phyloP scores from a whole-genome alignment of 2,329 filamentous ascomycete genomes.

The Neoscytalidium dimidiatum region DNA sequence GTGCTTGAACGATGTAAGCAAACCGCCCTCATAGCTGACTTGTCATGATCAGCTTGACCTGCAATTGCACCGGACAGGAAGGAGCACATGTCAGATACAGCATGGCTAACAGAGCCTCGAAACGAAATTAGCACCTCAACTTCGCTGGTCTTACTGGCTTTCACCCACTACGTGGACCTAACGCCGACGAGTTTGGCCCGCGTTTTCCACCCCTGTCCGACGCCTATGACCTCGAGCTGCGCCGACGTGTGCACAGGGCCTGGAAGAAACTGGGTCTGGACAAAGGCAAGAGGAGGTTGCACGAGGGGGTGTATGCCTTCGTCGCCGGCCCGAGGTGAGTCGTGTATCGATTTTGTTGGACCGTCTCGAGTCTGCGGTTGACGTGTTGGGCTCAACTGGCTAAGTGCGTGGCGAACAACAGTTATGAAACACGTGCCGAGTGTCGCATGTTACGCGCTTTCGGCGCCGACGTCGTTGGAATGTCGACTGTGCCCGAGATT shows the following conservation, averaged over 20 bases:
- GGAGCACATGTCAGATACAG: not conserved
- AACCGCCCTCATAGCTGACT: not conserved
- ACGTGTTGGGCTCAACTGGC: not conserved
- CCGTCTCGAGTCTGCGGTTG: not conserved
- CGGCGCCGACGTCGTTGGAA: slow-evolving; percentile 69
- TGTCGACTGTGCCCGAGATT: slow-evolving; percentile 71
- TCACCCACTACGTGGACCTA: slow-evolving; percentile 64
- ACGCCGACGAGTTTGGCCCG: slow-evolving; percentile 62
- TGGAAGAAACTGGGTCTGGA: slow-evolving; percentile 55
- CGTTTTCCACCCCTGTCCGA: slow-evolving; percentile 66
- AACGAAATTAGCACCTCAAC: slow-evolving; percentile 59
- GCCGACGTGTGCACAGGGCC: slow-evolving; percentile 57
- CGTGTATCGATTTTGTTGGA: not conserved
- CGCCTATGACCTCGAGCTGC: slow-evolving; percentile 64
- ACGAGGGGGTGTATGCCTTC: slow-evolving; percentile 68
- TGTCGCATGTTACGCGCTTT: slow-evolving; percentile 62
- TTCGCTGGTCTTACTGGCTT: slow-evolving; percentile 62
- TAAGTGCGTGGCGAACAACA: slow-evolving; percentile 28
- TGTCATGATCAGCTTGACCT: not conserved
- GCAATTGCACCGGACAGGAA: not conserved
- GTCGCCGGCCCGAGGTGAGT: slow-evolving; percentile 62
- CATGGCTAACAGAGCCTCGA: slow-evolving; percentile 20
- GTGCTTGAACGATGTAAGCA: slow-evolving; percentile 62
- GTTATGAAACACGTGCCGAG: slow-evolving; percentile 67
- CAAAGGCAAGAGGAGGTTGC: slow-evolving; percentile 53